phyloP scores from a whole-genome alignment of 305 asterid species.

The Euphrasia arctica region DNA sequence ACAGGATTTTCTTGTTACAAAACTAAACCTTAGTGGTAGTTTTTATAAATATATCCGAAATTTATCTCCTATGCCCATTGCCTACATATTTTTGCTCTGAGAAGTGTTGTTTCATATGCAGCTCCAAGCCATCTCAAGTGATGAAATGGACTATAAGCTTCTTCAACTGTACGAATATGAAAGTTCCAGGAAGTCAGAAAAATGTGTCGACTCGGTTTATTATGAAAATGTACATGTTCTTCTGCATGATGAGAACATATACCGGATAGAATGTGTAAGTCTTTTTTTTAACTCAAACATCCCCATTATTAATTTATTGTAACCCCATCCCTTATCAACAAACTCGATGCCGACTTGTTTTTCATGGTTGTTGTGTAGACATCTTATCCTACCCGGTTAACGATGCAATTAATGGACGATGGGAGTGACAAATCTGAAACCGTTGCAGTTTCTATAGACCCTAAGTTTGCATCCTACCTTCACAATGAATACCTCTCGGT shows the following conservation, averaged over 20 bases:
- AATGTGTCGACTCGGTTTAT: constrained; percentile 56
- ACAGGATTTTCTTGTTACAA: not conserved
- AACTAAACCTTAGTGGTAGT: not conserved
- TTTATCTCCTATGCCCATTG: constrained; percentile 9
- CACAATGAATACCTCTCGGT: constrained; percentile 65
- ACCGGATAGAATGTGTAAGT: constrained; percentile 69
- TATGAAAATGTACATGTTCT: constrained; percentile 56
- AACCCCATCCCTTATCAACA: not conserved
- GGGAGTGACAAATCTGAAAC: constrained; percentile 82
- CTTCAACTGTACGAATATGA: constrained; percentile 62
- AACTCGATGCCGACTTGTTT: constrained; percentile 30
- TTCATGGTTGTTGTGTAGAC: constrained; percentile 50
- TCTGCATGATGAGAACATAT: constrained; percentile 56
- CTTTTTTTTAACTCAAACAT: constrained; percentile 28
- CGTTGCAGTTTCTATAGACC: constrained; percentile 80
- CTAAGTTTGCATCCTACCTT: constrained; percentile 72
- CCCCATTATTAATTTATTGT: constrained; percentile 3
- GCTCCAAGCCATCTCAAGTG: constrained; percentile 57
- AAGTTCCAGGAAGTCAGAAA: constrained; percentile 48
- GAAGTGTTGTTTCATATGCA: constrained; percentile 33
- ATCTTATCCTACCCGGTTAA: constrained; percentile 53
- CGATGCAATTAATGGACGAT: constrained; percentile 85
- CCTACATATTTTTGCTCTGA: constrained; percentile 12
- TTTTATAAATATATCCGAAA: constrained; percentile 7
- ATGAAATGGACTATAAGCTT: constrained; percentile 61